Evolutionary conservation across 225 moss, liverwort and hornwort species (phyloP), one percentile per base, ranked within the genome.

Genomic region (Asterella californica): DNA sequence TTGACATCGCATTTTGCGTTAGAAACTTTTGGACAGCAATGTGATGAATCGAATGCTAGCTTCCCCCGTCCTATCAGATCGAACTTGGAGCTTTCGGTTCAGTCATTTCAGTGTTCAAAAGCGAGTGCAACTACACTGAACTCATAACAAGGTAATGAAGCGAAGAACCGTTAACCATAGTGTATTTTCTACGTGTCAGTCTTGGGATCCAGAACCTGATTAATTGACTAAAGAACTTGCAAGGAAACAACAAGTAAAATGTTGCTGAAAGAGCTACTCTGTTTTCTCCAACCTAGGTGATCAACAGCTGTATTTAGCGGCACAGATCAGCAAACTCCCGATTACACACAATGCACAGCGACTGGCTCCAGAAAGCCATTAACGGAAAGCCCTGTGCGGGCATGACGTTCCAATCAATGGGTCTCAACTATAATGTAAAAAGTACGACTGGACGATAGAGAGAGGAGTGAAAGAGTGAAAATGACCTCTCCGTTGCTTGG

Each of bases 401-500:
- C 50, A 53, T 19, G 10, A 33, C 53, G 32, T 32, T 74, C 38
- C 21, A 33, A 70, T 64, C 52, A 52, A 54, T 10, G 17, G 30
- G 50, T 73, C 24, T 72, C 10, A 59, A 59, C 37, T 10, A 57
- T 11, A 59, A 38, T 52, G 34, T 55, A 75, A 57, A 19, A 57
- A 21, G 12, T 36, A 49, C 38, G 49, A 72, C 42, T 15, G 49
- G 10, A 69, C 2, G 42, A 42, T 42, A 70, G 22, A 47, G 57
- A 33, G 9, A 36, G 24, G 55, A 36, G 38, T 53, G 32, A 53
- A 38, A 59, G 75, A 76, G 34, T 59, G 57, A 57, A 25, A 22
- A 32, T 42, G 61, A 97, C 97, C 97, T 93, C 90, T 88, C 32
- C 99, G 90, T 78, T 92, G 91, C 86, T 93, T 89, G 15, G 87